Evolutionary conservation across 2,329 filamentous ascomycete genomes (phyloP), one percentile per base, ranked within the genome.

Genomic region (Colletotrichum musae): DNA sequence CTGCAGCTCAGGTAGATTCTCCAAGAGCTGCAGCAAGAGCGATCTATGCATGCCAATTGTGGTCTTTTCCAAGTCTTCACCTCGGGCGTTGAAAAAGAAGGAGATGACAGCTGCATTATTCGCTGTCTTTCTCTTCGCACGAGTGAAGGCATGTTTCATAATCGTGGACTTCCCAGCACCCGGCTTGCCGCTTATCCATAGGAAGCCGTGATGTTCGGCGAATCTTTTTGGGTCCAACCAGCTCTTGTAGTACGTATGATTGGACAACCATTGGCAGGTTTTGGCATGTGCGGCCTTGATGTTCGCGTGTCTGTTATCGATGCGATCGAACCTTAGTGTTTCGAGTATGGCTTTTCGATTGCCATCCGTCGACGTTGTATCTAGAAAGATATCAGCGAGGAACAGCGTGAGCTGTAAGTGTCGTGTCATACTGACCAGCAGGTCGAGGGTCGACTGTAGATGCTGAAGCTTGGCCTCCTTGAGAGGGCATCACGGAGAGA

Each of bases 181-280:
- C 1, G 82, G 80, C 12, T 85, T 84, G 0, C 84, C 85, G 52
- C 80, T 80, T 36, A 87, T 82, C 84, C 83, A 86, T 0, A 87
- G 70, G 41, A 86, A 79, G 5, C 82, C 82, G 32, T 77, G 67
- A 43, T 83, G 77, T 2, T 76, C 74, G 2, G 36, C 13, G 1
- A 59, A 24, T 7, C 59, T 28, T 3, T 4, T 16, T 0, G 60
- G 28, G 53, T 82, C 73, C 6, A 80, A 73, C 84, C 83, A 86
- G 2, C 76, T 64, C 4, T 67, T 43, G 57, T 82, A 85, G 50
- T 79, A 63, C 0, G 70, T 9, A 28, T 73, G 74, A 1, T 75
- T 65, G 0, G 83, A 68, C 0, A 86, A 73, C 84, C 83, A 86
- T 64, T 74, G 72, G 68, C 81, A 85, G 0, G 83, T 83, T 21